Evolutionary conservation across 1,284 basidiomycete genomes (phyloP), one percentile per base, ranked within the genome.

Genomic region (Violaceomyces palustris): DNA sequence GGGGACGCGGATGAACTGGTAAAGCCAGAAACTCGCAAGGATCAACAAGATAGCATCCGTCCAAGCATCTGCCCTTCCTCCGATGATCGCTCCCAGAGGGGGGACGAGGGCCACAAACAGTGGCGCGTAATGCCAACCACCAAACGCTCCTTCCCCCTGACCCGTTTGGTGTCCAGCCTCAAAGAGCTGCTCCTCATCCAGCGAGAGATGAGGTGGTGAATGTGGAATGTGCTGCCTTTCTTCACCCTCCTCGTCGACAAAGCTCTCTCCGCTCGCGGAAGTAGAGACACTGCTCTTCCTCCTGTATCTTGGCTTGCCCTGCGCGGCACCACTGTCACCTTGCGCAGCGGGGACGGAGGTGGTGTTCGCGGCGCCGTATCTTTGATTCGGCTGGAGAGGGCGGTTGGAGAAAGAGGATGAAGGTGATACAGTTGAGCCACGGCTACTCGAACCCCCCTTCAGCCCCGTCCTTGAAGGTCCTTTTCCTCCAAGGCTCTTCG

Each of bases 171-270:
- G 50, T 78, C 79, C 42, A 88, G 91, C 22, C 86, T 96, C 66
- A 89, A 83, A 69, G 22, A 79, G 85, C 34, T 63, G 75, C 25
- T 74, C 35, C 26, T 60, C 57, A 15, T 55, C 57, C 21, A 44
- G 39, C 11, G 48, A 47, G 35, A 42, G 30, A 72, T 30, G 88
- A 90, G 72, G 88, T 91, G 75, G 76, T n/a, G n/a, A n/a, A n/a
- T n/a, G n/a, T n/a, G n/a, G n/a, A n/a, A n/a, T n/a, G n/a, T n/a
- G n/a, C n/a, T n/a, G n/a, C n/a, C n/a, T n/a, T n/a, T n/a, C n/a
- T n/a, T n/a, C n/a, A n/a, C n/a, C n/a, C n/a, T n/a, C n/a, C n/a
- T n/a, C n/a, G n/a, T n/a, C n/a, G n/a, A n/a, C n/a, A n/a, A n/a
- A n/a, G n/a, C n/a, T n/a, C n/a, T n/a, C n/a, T n/a, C n/a, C n/a